phyloP scores from a whole-genome alignment of 148 eudicot genomes.

The Bassia scoparia region DNA sequence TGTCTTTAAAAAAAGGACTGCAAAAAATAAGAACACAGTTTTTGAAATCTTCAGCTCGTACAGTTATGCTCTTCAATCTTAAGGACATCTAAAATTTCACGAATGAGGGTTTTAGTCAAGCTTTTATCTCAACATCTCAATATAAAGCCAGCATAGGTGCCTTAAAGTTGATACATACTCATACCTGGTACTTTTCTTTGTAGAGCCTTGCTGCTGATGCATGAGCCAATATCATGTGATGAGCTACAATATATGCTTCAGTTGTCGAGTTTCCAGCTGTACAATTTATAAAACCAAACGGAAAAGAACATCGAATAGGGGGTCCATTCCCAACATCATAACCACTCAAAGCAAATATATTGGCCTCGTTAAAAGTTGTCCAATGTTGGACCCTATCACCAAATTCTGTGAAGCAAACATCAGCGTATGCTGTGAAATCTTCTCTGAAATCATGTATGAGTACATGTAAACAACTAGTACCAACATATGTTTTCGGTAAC shows the following conservation, averaged over 20 bases:
- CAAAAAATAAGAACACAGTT: no score
- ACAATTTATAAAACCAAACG: constrained; percentile 28
- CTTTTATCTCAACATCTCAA: no score
- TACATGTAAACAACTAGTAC: neutral
- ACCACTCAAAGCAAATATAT: constrained; percentile 33
- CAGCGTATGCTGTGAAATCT: constrained; percentile 46
- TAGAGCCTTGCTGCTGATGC: constrained; percentile 49
- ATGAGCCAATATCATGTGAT: constrained; percentile 54
- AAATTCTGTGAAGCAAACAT: constrained; percentile 43
- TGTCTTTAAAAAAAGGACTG: no score
- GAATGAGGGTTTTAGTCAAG: no score
- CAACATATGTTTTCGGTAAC: no score
- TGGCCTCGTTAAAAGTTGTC: constrained; percentile 58
- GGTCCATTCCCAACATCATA: constrained; percentile 35
- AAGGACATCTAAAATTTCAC: no score
- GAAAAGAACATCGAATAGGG: constrained; percentile 40
- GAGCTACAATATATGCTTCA: constrained; percentile 50
- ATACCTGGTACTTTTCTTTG: constrained; percentile 50
- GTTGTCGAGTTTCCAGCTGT: constrained; percentile 40
- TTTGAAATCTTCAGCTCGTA: no score
- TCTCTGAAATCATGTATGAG: constrained; percentile 34
- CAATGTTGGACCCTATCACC: constrained; percentile 56
- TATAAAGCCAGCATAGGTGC: no score
- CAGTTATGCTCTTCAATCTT: no score
- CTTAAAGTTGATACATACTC: no score